Evolutionary conservation across 202 grass and related monocot species (phyloP).

Genomic region (Panicum hallii): DNA sequence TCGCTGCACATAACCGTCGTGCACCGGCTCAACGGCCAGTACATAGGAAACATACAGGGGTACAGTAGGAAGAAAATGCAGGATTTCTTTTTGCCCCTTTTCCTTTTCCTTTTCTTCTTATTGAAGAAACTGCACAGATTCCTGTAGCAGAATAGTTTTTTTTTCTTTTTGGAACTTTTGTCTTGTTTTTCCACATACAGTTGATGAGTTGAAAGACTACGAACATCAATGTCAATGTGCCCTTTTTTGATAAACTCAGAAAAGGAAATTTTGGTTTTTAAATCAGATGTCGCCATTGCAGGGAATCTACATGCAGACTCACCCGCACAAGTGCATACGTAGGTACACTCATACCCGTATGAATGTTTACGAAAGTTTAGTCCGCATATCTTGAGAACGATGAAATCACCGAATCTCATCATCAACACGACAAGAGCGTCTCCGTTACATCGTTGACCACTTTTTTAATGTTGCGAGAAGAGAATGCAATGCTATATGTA

Average conservation of each 20-base stretch:
- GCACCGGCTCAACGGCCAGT: neutral
- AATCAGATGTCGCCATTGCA: no score
- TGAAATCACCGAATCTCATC: no score
- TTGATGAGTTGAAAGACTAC: neutral
- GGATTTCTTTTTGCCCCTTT: neutral
- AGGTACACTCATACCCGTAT: no score
- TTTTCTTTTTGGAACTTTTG: neutral
- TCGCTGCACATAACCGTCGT: neutral
- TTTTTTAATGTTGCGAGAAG: no score
- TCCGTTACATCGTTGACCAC: no score
- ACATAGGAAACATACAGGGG: neutral
- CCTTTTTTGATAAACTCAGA: neutral
- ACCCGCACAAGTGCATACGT: no score
- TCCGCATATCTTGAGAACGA: no score
- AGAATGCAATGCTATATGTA: no score
- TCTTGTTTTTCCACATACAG: neutral
- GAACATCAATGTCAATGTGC: neutral
- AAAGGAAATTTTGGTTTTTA: neutral
- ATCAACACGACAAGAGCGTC: no score
- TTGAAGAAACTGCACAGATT: neutral
- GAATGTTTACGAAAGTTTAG: no score
- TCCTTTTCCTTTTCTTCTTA: neutral
- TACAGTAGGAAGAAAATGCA: neutral
- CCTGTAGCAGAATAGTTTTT: neutral
- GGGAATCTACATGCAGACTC: no score